These are phyloP conservation scores for Adansonia madagascariensis DNA, from an alignment of 441 rosid genomes.

Conservation along the genomic window DNA sequence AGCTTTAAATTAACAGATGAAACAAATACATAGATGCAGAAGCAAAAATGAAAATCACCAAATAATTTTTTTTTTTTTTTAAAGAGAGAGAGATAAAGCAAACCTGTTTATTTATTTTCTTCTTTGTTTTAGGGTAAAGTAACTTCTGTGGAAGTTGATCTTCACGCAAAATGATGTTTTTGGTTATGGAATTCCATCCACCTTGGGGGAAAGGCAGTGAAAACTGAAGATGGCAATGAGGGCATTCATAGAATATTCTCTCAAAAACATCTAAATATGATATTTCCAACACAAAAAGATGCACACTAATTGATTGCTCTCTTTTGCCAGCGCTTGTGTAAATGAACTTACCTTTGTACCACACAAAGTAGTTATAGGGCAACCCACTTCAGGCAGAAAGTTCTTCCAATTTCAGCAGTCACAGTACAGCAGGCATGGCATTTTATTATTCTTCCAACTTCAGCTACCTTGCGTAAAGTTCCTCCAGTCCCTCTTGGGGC, in stretches of 20 bases:
- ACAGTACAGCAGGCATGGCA: constrained; percentile 96
- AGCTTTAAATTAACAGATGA: background rate
- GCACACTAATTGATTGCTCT: background rate
- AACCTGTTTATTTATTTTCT: constrained; percentile 69
- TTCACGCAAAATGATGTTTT: constrained; percentile 78
- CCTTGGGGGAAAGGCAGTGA: constrained; percentile 88
- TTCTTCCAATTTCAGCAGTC: constrained; percentile 83
- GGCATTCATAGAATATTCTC: background rate
- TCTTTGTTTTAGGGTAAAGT: constrained; percentile 79
- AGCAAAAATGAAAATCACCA: background rate
- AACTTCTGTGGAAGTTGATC: constrained; percentile 91
- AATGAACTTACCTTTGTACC: constrained; percentile 76
- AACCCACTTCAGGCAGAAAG: constrained; percentile 82
- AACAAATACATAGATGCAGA: background rate
- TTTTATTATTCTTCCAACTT: constrained; percentile 73
- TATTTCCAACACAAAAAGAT: constrained; percentile 1
- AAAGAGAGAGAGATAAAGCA: background rate
- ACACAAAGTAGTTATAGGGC: constrained; percentile 64
- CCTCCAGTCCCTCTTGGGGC: constrained; percentile 97
- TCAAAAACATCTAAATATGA: background rate
- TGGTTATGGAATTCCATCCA: constrained; percentile 84
- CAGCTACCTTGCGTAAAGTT: constrained; percentile 81
- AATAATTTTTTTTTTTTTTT: background rate
- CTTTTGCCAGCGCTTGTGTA: background rate
- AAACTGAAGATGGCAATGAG: constrained; percentile 49